These are phyloP conservation scores for Angomonas deanei DNA, from an alignment of 208 protist species.

Conservation along the genomic window DNA sequence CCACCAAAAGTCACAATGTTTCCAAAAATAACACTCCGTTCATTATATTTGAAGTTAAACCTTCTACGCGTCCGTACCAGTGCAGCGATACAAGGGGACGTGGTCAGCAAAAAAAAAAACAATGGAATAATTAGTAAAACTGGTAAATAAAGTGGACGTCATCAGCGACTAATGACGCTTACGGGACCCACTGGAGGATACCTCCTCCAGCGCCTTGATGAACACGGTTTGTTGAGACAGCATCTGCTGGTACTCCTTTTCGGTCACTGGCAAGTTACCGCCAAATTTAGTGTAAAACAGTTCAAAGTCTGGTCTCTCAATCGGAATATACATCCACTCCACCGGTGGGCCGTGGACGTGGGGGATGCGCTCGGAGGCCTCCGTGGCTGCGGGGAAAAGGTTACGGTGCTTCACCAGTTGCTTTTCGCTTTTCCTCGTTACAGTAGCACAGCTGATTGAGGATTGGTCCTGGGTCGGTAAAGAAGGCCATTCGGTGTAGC, in stretches of 20 bases:
- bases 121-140: neutral
- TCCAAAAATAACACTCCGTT: no score
- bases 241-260: constrained; percentile 29
- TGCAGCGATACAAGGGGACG: neutral
- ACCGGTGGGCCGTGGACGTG: constrained; percentile 58
- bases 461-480: constrained; percentile 77
- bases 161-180: no score
- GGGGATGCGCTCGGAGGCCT: constrained; percentile 23
- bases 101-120: neutral
- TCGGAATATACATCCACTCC: constrained; percentile 77
- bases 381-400: constrained; percentile 20
- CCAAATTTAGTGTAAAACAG: constrained; percentile 65
- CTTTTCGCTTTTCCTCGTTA: constrained; percentile 13
- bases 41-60: no score
- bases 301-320: constrained; percentile 43
- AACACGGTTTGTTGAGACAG: constrained; percentile 21
- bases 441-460: constrained; percentile 78
- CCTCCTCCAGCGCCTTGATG: neutral
- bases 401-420: constrained; percentile 12
- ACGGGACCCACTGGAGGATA: no score
- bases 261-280: constrained; percentile 48
- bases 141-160: neutral
- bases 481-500: constrained; percentile 74
- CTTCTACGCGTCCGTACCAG: no score
- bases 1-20: no score